Conservation (phyloP, 108 stramenopile species). For the Pinguiococcus pyrenoidosus region DNA sequence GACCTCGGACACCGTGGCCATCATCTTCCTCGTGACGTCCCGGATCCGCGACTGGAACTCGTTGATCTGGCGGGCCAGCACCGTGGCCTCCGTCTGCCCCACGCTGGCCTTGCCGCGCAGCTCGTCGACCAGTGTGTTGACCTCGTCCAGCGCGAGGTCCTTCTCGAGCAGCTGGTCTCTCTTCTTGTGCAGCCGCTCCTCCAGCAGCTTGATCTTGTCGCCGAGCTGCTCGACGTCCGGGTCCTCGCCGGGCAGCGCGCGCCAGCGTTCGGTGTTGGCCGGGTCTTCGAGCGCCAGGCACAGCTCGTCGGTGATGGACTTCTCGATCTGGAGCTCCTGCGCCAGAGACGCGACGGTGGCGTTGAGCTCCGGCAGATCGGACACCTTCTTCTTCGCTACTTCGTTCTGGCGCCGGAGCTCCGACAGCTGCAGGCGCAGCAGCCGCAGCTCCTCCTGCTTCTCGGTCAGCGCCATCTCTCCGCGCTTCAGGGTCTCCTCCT, state of each 20-base stretch:
- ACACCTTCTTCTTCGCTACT: slow-evolving; percentile 12
- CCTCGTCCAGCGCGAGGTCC: slow-evolving; percentile 49
- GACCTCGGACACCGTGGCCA: slow-evolving; percentile 48
- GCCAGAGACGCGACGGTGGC: slow-evolving; percentile 13
- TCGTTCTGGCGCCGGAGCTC: slow-evolving; percentile 36
- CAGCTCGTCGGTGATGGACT: slow-evolving; percentile 30
- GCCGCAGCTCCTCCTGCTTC: slow-evolving; percentile 36
- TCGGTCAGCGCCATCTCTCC: slow-evolving; percentile 34
- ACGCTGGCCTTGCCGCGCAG: slow-evolving; percentile 24
- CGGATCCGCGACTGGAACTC: slow-evolving; percentile 34
- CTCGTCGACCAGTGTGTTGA: slow-evolving; percentile 29
- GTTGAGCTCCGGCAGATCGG: slow-evolving; percentile 9
- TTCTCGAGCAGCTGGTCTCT: slow-evolving; percentile 43
- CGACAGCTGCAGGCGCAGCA: slow-evolving; percentile 31
- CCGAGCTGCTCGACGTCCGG: slow-evolving; percentile 34
- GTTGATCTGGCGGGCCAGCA: slow-evolving; percentile 16
- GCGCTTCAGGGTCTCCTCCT: slow-evolving; percentile 39
- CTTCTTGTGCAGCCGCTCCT: slow-evolving; percentile 35
- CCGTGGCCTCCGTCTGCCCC: slow-evolving; percentile 23
- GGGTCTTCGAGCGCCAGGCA: slow-evolving; percentile 43
- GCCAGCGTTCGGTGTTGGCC: slow-evolving; percentile 32
- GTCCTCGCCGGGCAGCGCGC: slow-evolving; percentile 38
- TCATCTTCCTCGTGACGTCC: slow-evolving; percentile 38
- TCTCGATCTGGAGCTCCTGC: slow-evolving; percentile 23
- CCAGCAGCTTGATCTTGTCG: slow-evolving; percentile 34